A percentile compares a stretch with the other conserved stretches of the same genome.
Conservation (phyloP, 2,329 filamentous ascomycete genomes). For the Macrophomina phaseolina region DNA sequence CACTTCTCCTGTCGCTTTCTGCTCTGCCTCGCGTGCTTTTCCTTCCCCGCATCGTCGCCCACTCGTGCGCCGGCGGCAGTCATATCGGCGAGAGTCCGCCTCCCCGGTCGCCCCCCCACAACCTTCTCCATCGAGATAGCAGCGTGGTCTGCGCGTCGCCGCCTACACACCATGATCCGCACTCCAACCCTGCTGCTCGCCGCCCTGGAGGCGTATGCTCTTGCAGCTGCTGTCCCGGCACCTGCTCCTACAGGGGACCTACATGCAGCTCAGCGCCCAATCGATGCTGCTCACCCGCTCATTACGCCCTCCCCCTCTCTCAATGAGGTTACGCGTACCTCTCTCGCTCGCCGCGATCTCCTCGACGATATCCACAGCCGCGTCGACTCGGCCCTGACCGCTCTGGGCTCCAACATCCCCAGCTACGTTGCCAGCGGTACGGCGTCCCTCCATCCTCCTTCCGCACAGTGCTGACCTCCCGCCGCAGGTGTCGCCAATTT, state of each 20-base stretch:
- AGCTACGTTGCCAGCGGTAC: slow-evolving; percentile 45
- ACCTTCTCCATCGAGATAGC: slow-evolving; percentile 20
- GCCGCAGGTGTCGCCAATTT: slow-evolving; percentile 64
- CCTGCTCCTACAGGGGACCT: slow-evolving; percentile 13
- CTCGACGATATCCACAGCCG: slow-evolving; percentile 41
- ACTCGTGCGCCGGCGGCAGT: not conserved
- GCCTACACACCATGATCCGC: slow-evolving; percentile 22
- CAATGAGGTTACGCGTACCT: slow-evolving; percentile 17
- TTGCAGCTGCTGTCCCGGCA: slow-evolving; percentile 24
- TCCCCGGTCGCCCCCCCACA: slow-evolving; percentile 13
- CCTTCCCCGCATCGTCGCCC: not conserved
- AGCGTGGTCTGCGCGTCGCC: slow-evolving; percentile 8
- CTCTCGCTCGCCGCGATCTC: slow-evolving; percentile 38
- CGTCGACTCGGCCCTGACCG: slow-evolving; percentile 39
- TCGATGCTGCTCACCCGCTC: slow-evolving; percentile 13
- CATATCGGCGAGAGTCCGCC: not conserved
- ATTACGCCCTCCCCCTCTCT: slow-evolving; percentile 26
- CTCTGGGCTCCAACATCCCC: slow-evolving; percentile 42
- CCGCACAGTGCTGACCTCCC: not conserved
- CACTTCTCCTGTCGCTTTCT: slow-evolving; percentile 2
- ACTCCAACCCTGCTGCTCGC: slow-evolving; percentile 26
- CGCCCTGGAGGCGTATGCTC: slow-evolving; percentile 24
- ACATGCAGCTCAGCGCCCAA: slow-evolving; percentile 1
- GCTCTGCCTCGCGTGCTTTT: not conserved
- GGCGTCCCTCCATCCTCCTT: slow-evolving; percentile 11